Evolutionary conservation across 2,329 filamentous ascomycete genomes (phyloP), one percentile per base, ranked within the genome.

Genomic region (Stromatinia cepivora): DNA sequence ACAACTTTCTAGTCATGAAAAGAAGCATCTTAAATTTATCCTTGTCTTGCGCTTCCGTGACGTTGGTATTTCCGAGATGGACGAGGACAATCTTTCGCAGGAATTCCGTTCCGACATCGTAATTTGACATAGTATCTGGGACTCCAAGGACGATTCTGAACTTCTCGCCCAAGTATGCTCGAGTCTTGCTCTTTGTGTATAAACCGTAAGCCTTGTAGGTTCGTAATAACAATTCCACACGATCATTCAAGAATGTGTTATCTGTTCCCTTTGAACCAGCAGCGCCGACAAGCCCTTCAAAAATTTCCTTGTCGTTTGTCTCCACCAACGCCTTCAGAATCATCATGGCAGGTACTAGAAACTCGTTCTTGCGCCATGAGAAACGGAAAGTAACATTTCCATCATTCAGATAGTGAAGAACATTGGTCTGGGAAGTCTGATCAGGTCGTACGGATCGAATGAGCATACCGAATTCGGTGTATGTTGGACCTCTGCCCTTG

Each of bases 371-470:
- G 74, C 94, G 87, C 94, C 94, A 99, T 9, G 94, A 97, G 81
- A 99, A 99, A 69, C 95, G 87, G 81, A 99, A 97, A 0, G 93
- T 98, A 76, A 98, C 90, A 80, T 97, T 98, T 73, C 95, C 95
- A 79, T 99, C 95, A 76, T 86, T 93, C 69, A 99, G 87, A 80
- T 98, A 99, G 81, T 99, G 95, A 62, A 99, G 85, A 46, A 97
- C 93, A 77, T 98, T 99, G 50, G 94, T 98, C 81, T 98, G 94
- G 42, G 94, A 97, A 11, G 94, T 97, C 81, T 99, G 93, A 81
- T 99, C 95, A n/a, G 94, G 94, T 70, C 95, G 89, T 68, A 97
- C 93, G 3, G 91, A 96, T 81, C 95, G 90, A 74, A 97, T 89
- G 77, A 97, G 92, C 70, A 98, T 91, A 84, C 93, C 95, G 77